Evolutionary conservation across 139 green algal genomes (phyloP), one percentile per base, ranked within the genome.

Genomic region (Zygnema cylindricum): DNA sequence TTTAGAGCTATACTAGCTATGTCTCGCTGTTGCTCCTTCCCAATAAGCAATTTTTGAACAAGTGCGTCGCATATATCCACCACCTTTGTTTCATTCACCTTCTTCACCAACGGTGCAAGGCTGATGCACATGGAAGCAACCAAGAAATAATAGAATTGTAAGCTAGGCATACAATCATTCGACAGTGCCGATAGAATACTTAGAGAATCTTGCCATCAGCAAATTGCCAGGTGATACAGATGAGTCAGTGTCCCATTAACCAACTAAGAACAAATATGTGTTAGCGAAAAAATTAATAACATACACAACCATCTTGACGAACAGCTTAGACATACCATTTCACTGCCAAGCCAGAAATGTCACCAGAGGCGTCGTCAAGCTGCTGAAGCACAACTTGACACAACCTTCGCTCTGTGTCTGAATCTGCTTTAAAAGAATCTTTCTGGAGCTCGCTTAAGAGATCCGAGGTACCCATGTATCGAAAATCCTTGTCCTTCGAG

Each of bases 381-480:
- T 98, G 95, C 36, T 93, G 94, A 21, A 98, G 77, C 2, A 98
- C 91, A 0, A 93, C 93, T 0, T 91, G 79, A 36, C 85, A 93
- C 0, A 98, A 87, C 30, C 84, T 93, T 40, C 84, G 92, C 90
- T 98, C 95, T 63, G 90, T 93, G 1, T 96, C 93, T 0, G 84
- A 40, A 41, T 96, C 94, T 2, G 93, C 86, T 11, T 90, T 93
- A 84, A 98, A 98, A 0, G 71, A 89, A 30, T 95, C 93, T 69
- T 95, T 96, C 25, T 93, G 78, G 1, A 99, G 95, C 89, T 98
- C 96, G 43, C 92, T 93, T 21, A 96, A 92, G 55, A 99, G 91
- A 90, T 99, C 97, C 2, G 92, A 96, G 0, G 96, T 97, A 43
- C 96, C 97, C 97, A 99, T 99, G 88, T 98, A 99, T 25, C 97